Conservation (phyloP, 306 rosid species). For the Ceratonia siliqua region DNA sequence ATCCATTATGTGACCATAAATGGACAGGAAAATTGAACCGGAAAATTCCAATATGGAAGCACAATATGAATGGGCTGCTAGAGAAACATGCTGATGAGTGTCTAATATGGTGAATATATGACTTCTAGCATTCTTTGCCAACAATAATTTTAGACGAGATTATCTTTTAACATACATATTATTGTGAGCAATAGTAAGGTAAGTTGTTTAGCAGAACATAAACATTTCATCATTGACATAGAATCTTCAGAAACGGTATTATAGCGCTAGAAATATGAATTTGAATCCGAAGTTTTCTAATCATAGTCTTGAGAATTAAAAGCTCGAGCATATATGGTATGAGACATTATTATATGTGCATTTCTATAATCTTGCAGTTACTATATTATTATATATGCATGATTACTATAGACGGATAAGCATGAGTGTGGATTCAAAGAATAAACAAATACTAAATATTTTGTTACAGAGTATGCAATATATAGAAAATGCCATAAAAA, state of each 20-base stretch:
- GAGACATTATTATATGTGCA: background rate
- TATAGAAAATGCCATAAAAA: slow-evolving; percentile 11
- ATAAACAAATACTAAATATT: background rate
- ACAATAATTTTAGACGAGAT: background rate
- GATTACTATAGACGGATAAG: background rate
- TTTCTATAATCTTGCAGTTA: slow-evolving; percentile 18
- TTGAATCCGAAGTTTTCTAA: background rate
- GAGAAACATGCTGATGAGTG: background rate
- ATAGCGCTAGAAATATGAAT: background rate
- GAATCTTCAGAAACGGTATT: background rate
- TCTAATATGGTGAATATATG: background rate
- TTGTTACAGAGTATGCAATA: slow-evolving; percentile 16
- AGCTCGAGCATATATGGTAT: background rate
- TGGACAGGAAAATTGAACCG: background rate
- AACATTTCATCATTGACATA: background rate
- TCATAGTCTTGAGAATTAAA: background rate
- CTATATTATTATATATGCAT: background rate
- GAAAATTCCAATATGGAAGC: background rate
- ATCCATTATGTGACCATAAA: background rate
- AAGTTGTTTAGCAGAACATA: background rate
- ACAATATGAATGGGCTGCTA: background rate
- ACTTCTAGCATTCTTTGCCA: background rate
- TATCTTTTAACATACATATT: background rate
- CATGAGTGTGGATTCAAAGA: background rate
- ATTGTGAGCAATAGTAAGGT: background rate